phyloP scores from a whole-genome alignment of 2,329 filamentous ascomycete genomes.

The Dryadomyces quercivorus region DNA sequence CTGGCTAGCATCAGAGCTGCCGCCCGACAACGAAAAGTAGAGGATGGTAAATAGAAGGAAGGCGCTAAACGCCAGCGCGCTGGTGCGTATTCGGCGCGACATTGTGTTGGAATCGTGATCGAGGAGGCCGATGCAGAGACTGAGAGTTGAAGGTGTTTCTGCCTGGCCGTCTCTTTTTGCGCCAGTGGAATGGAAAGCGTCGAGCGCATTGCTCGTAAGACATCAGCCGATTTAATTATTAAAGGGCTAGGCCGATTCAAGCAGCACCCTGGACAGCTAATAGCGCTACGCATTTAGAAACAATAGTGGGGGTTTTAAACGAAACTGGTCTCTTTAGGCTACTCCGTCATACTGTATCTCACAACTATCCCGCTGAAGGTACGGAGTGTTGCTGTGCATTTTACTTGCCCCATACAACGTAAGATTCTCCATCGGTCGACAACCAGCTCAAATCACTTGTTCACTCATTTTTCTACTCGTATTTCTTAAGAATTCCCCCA shows the following conservation, averaged over 20 bases:
- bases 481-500: no score
- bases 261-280: not conserved
- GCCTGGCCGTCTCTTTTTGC: not conserved
- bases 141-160: not conserved
- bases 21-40: slow-evolving; percentile 6
- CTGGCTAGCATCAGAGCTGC: not conserved
- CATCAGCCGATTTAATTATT: not conserved
- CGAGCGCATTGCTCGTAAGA: not conserved
- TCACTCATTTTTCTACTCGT: no score
- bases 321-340: no score
- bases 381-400: no score
- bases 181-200: not conserved
- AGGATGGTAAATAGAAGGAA: slow-evolving; percentile 6
- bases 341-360: no score
- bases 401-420: no score
- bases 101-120: not conserved
- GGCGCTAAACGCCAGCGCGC: slow-evolving; percentile 5
- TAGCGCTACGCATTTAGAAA: not conserved
- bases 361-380: no score
- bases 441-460: no score
- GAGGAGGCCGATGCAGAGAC: not conserved
- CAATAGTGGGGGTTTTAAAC: not conserved
- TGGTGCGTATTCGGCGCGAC: slow-evolving; percentile 8
- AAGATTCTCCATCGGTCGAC: no score
- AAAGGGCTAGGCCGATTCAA: not conserved